Base-by-base conservation (phyloP, 371 early-diverging fungal species). In the Conidiobolus incongruus region DNA sequence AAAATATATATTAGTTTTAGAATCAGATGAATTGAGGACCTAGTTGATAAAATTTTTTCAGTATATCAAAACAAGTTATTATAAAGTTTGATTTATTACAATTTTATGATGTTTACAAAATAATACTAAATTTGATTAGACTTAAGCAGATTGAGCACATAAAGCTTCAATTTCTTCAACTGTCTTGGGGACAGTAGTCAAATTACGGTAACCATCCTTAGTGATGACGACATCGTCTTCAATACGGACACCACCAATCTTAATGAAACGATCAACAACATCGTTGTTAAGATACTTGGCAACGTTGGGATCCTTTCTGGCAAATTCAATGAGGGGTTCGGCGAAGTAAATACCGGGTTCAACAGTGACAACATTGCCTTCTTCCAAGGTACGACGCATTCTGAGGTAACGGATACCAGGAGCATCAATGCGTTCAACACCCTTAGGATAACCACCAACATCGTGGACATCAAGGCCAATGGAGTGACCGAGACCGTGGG, bases 181-280 rank as follows among this genome's bases (percentile, higher is more conserved):
- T 49, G 71, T 71, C 60, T 79, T 80, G 38, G 76, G 77, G 12
- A 60, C 75, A 28, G 63, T 64, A 31, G 83, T 82, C 53, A 82
- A 59, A 56, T 82, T 82, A 40, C 66, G 58, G 47, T 61, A 54
- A 19, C 77, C 80, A 29, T 65, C 59, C 44, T 72, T 67, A 12
- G 78, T 79, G 24, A 82, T 72, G 26, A 79, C 65, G 22, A 91
- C 75, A 47, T 81, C 77, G 50, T 89, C 89, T 54, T 92, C 92
- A 39, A 92, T 89, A 52, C 92, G 72, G 34, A 92, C 87, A 52
- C 92, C 92, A 37, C 92, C 92, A 13, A 88, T 81, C 38, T 61
- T 51, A 48, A 64, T 61, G 57, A 78, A 85, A 40, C 70, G 65
- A 40, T 69, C 60, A 16, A 84, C 58, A 2, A 63, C 64, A 15